A percentile compares a stretch with the other conserved stretches of the same genome.
phyloP scores from a whole-genome alignment of 805 yeast species.

The Ogataea methanolica region DNA sequence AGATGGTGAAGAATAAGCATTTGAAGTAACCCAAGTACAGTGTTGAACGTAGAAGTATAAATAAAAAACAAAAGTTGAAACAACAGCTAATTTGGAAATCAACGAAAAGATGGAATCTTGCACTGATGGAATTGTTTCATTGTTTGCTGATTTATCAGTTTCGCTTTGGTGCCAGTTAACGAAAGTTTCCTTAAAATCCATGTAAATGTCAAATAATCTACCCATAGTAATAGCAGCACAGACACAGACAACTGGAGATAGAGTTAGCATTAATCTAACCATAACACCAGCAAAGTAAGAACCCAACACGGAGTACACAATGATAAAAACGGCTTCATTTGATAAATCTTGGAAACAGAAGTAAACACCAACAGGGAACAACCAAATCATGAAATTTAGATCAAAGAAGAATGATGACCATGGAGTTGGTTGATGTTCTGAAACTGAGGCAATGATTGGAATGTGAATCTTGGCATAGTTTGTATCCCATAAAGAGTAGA shows the following conservation, averaged over 20 bases:
- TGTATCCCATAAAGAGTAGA: conserved; percentile 97
- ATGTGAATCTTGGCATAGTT: conserved; percentile 96
- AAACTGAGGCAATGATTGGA: conserved; percentile 97
- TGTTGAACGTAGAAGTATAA: conserved; percentile 81
- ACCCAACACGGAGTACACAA: conserved; percentile 88
- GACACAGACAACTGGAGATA: conserved; percentile 95
- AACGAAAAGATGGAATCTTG: conserved; percentile 28
- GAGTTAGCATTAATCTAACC: conserved; percentile 95
- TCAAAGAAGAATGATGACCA: conserved; percentile 99
- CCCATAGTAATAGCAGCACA: conserved; percentile 87
- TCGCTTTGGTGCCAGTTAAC: conserved; percentile 5
- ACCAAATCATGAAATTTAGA: conserved; percentile 88
- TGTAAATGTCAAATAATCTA: conserved; percentile 75
- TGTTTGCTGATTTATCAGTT: neutral
- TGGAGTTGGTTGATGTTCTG: conserved; percentile 99
- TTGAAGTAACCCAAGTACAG: conserved; percentile 96
- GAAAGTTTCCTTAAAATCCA: conserved; percentile 44
- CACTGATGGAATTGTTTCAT: conserved; percentile 14
- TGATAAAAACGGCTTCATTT: conserved; percentile 89
- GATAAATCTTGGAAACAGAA: conserved; percentile 82
- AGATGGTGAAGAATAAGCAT: conserved; percentile 95
- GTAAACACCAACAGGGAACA: conserved; percentile 97
- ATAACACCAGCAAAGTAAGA: conserved; percentile 98
- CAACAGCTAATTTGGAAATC: conserved; percentile 57
- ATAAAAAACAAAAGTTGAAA: conserved; percentile 67